A percentile compares a stretch with the other conserved stretches of the same genome.
phyloP scores from a whole-genome alignment of 1,284 basidiomycete genomes.

The Ceraceosorus guamensis region DNA sequence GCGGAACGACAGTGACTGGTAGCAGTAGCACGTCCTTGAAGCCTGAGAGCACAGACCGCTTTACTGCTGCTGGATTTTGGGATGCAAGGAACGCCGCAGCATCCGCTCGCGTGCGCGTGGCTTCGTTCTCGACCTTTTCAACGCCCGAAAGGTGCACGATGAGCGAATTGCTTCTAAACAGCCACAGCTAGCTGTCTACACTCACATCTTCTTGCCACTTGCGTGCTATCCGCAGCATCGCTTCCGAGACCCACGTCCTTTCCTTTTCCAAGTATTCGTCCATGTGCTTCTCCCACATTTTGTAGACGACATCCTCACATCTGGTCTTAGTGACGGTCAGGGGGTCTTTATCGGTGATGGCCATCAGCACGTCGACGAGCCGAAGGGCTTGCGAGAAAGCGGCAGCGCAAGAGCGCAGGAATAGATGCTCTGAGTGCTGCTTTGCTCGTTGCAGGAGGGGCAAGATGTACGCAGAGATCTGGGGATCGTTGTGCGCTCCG shows the following conservation, averaged over 20 bases:
- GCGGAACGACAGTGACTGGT: constrained; percentile 91
- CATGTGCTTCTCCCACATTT: constrained; percentile 90
- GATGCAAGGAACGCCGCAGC: constrained; percentile 63
- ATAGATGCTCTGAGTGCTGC: constrained; percentile 65
- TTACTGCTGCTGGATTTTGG: constrained; percentile 81
- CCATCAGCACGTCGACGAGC: constrained; percentile 59
- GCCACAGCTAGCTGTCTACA: neutral
- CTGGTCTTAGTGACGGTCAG: constrained; percentile 4
- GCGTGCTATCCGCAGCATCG: constrained; percentile 68
- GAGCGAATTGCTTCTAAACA: constrained; percentile 2
- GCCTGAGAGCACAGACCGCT: constrained; percentile 81
- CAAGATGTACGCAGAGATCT: constrained; percentile 81
- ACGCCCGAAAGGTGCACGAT: constrained; percentile 3
- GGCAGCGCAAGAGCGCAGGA: constrained; percentile 77
- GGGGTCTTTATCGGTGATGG: constrained; percentile 35
- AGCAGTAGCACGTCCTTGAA: constrained; percentile 83
- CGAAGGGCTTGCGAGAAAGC: constrained; percentile 80
- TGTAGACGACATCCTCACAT: constrained; percentile 72
- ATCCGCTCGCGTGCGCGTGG: constrained; percentile 33
- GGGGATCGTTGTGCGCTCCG: neutral
- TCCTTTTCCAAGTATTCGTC: constrained; percentile 95
- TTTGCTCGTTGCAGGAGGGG: constrained; percentile 70
- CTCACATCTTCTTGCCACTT: constrained; percentile 67
- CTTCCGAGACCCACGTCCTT: constrained; percentile 68
- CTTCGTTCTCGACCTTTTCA: constrained; percentile 9